phyloP scores from a whole-genome alignment of 2,329 filamentous ascomycete genomes.

The Pleurostoma richardsiae region DNA sequence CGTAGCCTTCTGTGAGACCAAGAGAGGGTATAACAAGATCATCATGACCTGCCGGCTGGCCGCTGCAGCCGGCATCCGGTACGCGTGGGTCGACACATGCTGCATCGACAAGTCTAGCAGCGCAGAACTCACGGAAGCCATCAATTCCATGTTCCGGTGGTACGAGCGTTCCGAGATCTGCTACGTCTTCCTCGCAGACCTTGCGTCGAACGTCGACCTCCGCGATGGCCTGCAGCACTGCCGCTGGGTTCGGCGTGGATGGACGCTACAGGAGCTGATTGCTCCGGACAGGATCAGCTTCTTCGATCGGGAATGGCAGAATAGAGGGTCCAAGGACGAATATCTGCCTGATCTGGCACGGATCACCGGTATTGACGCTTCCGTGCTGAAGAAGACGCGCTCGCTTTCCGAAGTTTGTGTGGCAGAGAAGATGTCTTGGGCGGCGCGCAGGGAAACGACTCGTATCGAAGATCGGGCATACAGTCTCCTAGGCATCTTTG shows the following conservation, averaged over 20 bases:
- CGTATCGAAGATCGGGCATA: constrained; percentile 36
- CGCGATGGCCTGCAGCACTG: too few relatives aligned
- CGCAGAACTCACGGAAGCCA: constrained; percentile 21
- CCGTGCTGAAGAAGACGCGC: too few relatives aligned
- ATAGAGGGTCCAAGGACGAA: too few relatives aligned
- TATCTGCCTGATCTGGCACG: too few relatives aligned
- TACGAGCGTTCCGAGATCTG: constrained; percentile 20
- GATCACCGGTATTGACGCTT: too few relatives aligned
- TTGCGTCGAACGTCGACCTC: constrained; percentile 4
- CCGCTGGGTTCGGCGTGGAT: too few relatives aligned
- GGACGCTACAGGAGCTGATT: too few relatives aligned
- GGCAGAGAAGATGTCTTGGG: constrained; percentile 35
- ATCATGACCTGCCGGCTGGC: constrained; percentile 14
- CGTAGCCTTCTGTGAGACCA: too few relatives aligned
- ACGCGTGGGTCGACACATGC: constrained; percentile 30
- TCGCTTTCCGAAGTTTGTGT: constrained; percentile 5
- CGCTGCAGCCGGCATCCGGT: constrained; percentile 13
- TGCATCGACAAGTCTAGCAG: constrained; percentile 24
- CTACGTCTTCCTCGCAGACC: constrained; percentile 26
- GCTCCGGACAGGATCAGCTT: too few relatives aligned
- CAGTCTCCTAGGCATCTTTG: constrained; percentile 36
- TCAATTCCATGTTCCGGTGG: constrained; percentile 30
- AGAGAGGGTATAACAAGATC: too few relatives aligned
- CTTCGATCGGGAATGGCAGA: too few relatives aligned
- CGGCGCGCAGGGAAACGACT: constrained; percentile 23